Evolutionary conservation across 2,329 filamentous ascomycete species (phyloP).

Genomic region (Fusarium floridanum): DNA sequence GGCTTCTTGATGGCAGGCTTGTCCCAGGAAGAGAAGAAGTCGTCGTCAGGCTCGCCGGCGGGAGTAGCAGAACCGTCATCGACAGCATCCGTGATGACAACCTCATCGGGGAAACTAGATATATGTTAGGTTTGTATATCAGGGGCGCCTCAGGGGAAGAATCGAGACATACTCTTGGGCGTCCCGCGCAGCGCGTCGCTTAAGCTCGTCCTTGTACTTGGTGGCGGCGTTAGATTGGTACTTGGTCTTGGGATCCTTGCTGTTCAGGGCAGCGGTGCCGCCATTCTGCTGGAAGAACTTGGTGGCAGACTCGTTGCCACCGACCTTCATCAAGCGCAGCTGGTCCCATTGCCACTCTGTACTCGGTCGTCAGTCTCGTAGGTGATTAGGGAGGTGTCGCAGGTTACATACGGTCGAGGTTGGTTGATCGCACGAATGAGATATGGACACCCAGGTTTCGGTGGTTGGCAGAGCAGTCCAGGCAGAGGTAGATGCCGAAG

Average conservation of each 20-base stretch:
- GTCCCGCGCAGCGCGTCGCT: slow-evolving; percentile 85
- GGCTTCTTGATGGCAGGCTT: slow-evolving; percentile 97
- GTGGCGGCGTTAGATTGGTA: slow-evolving; percentile 93
- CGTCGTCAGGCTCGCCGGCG: slow-evolving; percentile 87
- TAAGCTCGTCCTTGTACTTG: slow-evolving; percentile 98
- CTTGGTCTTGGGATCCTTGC: slow-evolving; percentile 97
- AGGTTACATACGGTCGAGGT: slow-evolving; percentile 87
- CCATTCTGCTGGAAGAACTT: slow-evolving; percentile 99
- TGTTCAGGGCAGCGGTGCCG: slow-evolving; percentile 91
- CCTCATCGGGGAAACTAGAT: slow-evolving; percentile 82
- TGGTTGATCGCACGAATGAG: slow-evolving; percentile 98
- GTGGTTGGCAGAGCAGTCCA: slow-evolving; percentile 97
- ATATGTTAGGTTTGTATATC: slow-evolving; percentile 41
- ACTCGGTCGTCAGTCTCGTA: slow-evolving; percentile 31
- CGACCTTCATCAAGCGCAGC: slow-evolving; percentile 96
- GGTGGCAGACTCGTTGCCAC: slow-evolving; percentile 96
- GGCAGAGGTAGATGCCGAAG: slow-evolving; percentile 96
- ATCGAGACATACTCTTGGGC: slow-evolving; percentile 77
- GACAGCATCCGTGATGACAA: slow-evolving; percentile 82
- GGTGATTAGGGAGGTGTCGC: slow-evolving; percentile 1
- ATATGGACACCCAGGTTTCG: slow-evolving; percentile 98
- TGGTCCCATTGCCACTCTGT: slow-evolving; percentile 99
- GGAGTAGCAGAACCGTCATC: slow-evolving; percentile 80
- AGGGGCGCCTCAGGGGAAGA: slow-evolving; percentile 2
- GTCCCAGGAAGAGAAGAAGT: slow-evolving; percentile 99